Conservation (phyloP, 1,284 basidiomycete genomes). For the Porogramme epimiltina region DNA sequence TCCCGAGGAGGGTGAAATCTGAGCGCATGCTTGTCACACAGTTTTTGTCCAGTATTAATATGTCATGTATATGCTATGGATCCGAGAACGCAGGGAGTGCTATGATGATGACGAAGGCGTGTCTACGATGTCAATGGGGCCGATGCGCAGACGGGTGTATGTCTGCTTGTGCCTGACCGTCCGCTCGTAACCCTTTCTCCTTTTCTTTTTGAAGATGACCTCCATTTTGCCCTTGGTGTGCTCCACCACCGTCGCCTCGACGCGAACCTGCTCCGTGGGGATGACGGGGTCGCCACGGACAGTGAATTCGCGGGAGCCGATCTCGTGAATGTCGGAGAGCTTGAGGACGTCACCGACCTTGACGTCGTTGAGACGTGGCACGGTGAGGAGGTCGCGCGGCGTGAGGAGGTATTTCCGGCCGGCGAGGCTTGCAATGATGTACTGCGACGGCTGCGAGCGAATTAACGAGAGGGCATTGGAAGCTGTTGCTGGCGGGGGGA, state of each 20-base stretch:
- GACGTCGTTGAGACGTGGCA: slow-evolving; percentile 84
- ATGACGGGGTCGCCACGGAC: slow-evolving; percentile 73
- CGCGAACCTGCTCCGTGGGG: slow-evolving; percentile 62
- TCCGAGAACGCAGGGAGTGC: slow-evolving; percentile 17
- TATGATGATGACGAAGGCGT: slow-evolving; percentile 18
- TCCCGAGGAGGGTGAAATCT: slow-evolving; percentile 85
- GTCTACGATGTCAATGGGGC: slow-evolving; percentile 54
- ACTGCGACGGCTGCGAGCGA: slow-evolving; percentile 82
- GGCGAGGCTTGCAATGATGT: slow-evolving; percentile 88
- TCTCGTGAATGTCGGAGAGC: slow-evolving; percentile 89
- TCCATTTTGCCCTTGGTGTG: slow-evolving; percentile 96
- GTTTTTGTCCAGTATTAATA: slow-evolving; percentile 11
- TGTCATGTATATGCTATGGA: slow-evolving; percentile 21
- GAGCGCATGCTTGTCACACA: slow-evolving; percentile 24
- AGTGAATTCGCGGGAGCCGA: slow-evolving; percentile 95
- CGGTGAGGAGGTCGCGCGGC: slow-evolving; percentile 88
- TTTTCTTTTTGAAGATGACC: slow-evolving; percentile 92
- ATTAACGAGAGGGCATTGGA: slow-evolving; percentile 66
- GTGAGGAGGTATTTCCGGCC: slow-evolving; percentile 89
- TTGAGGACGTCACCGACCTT: slow-evolving; percentile 83
- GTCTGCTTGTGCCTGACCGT: slow-evolving; percentile 89
- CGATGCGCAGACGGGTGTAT: slow-evolving; percentile 89
- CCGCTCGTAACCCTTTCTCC: slow-evolving; percentile 93
- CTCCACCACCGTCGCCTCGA: slow-evolving; percentile 90
- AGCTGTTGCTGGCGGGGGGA: slow-evolving; percentile 30